Evolutionary conservation across 805 yeast genomes (phyloP).

Genomic region (Saturnispora ahearnii): DNA sequence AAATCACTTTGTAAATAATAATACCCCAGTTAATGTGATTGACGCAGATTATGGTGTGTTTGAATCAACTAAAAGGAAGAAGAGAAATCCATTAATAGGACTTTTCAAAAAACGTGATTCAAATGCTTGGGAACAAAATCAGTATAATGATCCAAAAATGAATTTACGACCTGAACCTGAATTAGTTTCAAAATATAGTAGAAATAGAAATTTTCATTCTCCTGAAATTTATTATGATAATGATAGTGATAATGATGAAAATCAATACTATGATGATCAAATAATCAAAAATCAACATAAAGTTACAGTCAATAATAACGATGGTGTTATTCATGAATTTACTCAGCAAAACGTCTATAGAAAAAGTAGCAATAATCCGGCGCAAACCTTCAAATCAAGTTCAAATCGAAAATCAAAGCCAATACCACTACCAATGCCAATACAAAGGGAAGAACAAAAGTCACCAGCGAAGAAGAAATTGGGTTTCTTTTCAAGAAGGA

Average conservation of each 20-base stretch:
- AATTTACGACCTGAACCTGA: slow-evolving; percentile 5
- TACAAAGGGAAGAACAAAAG: background rate
- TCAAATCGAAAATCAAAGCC: background rate
- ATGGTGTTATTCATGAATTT: background rate
- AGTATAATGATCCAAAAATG: slow-evolving; percentile 1
- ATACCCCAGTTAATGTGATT: slow-evolving; percentile 7
- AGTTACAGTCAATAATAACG: background rate
- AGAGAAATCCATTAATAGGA: slow-evolving; percentile 1
- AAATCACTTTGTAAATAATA: background rate
- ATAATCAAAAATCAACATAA: background rate
- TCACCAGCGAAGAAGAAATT: background rate
- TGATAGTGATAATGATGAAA: background rate
- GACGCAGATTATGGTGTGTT: slow-evolving; percentile 13
- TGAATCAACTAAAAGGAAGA: slow-evolving; percentile 7
- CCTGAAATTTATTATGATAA: background rate
- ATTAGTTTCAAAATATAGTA: background rate
- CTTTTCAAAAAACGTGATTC: slow-evolving; percentile 3
- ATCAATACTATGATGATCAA: background rate
- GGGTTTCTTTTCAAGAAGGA: background rate
- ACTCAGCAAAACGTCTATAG: background rate
- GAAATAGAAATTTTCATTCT: background rate
- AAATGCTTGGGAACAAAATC: slow-evolving; percentile 1
- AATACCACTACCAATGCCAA: background rate
- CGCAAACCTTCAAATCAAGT: background rate
- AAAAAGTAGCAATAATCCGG: background rate